phyloP scores from a whole-genome alignment of 2,329 filamentous ascomycete genomes.

The Diaporthe vaccinii region DNA sequence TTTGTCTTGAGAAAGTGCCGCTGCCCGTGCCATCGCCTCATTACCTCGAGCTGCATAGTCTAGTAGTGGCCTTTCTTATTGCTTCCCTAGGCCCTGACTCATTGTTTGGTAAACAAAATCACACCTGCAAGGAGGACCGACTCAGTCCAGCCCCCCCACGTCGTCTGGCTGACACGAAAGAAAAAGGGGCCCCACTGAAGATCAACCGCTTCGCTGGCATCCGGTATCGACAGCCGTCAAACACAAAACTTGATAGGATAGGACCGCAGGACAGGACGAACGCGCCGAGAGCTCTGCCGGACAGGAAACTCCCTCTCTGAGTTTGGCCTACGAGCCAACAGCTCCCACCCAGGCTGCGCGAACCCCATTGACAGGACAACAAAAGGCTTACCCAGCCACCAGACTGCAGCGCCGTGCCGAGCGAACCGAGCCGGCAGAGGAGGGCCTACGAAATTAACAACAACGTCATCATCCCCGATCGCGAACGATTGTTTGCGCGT shows the following conservation, averaged over 20 bases:
- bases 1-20: neutral
- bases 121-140: neutral
- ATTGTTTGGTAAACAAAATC: neutral
- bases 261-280: constrained; percentile 15
- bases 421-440: neutral
- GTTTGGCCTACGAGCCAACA: constrained; percentile 12
- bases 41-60: neutral
- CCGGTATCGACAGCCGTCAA: constrained; percentile 14
- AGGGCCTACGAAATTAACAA: constrained; percentile 1
- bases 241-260: neutral
- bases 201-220: constrained; percentile 23
- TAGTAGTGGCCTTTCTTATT: neutral
- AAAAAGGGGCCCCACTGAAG: neutral
- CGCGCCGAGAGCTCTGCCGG: neutral
- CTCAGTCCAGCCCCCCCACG: constrained; percentile 14
- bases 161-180: constrained; percentile 26
- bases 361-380: neutral
- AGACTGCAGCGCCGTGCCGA: constrained; percentile 26
- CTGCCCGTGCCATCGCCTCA: neutral
- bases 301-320: constrained; percentile 4
- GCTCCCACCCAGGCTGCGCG: neutral
- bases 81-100: constrained; percentile 1
- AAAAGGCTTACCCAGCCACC: constrained; percentile 3
- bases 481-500: neutral
- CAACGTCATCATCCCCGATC: constrained; percentile 17